phyloP scores from a whole-genome alignment of 495 filamentous ascomycete species.

The Immersiella caudata region DNA sequence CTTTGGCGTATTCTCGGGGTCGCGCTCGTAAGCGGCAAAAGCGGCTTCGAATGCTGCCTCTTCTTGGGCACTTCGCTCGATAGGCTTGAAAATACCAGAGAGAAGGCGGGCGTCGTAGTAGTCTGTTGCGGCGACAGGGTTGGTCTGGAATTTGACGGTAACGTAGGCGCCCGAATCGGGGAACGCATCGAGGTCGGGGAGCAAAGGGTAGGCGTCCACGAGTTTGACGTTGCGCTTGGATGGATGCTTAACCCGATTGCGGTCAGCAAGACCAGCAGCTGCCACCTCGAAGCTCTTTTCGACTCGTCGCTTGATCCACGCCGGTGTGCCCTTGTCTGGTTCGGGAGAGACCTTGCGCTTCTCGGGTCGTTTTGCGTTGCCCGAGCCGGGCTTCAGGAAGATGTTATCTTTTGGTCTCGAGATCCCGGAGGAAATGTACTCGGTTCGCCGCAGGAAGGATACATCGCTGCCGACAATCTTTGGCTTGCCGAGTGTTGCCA shows the following conservation, averaged over 20 bases:
- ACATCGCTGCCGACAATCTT: constrained; percentile 65
- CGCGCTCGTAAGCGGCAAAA: constrained; percentile 61
- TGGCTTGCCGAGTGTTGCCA: constrained; percentile 80
- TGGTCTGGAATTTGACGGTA: constrained; percentile 84
- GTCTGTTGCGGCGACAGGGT: constrained; percentile 64
- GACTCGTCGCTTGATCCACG: constrained; percentile 77
- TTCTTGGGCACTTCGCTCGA: constrained; percentile 53
- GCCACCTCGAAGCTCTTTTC: constrained; percentile 86
- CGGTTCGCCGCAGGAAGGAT: constrained; percentile 93
- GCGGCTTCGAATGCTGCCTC: constrained; percentile 54
- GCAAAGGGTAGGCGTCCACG: constrained; percentile 76
- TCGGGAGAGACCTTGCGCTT: constrained; percentile 51
- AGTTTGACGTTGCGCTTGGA: constrained; percentile 76
- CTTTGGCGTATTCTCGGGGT: constrained; percentile 63
- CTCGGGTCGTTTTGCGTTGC: constrained; percentile 39
- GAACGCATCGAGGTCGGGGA: constrained; percentile 86
- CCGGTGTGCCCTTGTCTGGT: constrained; percentile 69
- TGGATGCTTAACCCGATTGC: constrained; percentile 77
- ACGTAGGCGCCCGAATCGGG: constrained; percentile 87
- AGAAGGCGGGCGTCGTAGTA: constrained; percentile 81
- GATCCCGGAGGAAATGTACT: constrained; percentile 83
- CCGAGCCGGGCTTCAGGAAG: constrained; percentile 45
- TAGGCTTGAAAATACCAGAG: constrained; percentile 73
- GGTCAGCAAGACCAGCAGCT: constrained; percentile 65
- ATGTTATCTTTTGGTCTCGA: constrained; percentile 28